These are phyloP conservation scores for Coniferiporia weirii DNA, from an alignment of 1,284 basidiomycete genomes.

Conservation along the genomic window DNA sequence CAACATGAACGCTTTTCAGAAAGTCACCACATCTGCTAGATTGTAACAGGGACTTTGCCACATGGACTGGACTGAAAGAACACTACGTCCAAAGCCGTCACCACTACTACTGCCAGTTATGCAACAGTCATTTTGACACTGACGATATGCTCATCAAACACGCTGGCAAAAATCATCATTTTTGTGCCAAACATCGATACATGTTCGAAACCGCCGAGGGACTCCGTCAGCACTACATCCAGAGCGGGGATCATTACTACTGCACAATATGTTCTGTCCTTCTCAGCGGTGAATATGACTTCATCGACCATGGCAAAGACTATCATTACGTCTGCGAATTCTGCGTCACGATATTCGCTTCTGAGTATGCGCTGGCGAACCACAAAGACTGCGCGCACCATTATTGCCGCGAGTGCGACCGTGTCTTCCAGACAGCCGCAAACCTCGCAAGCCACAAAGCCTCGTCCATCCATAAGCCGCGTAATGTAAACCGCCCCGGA, in stretches of 20 bases:
- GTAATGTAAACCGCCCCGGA: slow-evolving; percentile 24
- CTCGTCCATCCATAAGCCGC: slow-evolving; percentile 25
- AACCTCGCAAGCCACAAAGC: slow-evolving; percentile 24
- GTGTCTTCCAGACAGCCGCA: slow-evolving; percentile 31
- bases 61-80: background rate
- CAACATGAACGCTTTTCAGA: slow-evolving; percentile 13
- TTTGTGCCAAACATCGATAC: background rate
- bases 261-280: slow-evolving; percentile 20
- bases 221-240: slow-evolving; percentile 16
- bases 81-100: background rate
- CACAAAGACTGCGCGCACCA: slow-evolving; percentile 46
- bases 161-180: background rate
- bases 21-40: slow-evolving; percentile 18
- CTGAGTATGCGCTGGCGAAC: slow-evolving; percentile 34
- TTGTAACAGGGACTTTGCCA: slow-evolving; percentile 20
- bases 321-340: slow-evolving; percentile 31
- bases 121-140: background rate
- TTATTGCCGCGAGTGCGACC: slow-evolving; percentile 43
- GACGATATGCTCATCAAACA: background rate
- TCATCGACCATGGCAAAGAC: slow-evolving; percentile 20
- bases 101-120: slow-evolving; percentile 2
- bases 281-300: slow-evolving; percentile 12
- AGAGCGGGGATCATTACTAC: slow-evolving; percentile 19
- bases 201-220: background rate
- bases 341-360: slow-evolving; percentile 29